Percentiles rank a stretch among this genome's conserved stretches.
Evolutionary conservation across 805 yeast genomes (phyloP).

Genomic region (Teunomyces panamensis): DNA sequence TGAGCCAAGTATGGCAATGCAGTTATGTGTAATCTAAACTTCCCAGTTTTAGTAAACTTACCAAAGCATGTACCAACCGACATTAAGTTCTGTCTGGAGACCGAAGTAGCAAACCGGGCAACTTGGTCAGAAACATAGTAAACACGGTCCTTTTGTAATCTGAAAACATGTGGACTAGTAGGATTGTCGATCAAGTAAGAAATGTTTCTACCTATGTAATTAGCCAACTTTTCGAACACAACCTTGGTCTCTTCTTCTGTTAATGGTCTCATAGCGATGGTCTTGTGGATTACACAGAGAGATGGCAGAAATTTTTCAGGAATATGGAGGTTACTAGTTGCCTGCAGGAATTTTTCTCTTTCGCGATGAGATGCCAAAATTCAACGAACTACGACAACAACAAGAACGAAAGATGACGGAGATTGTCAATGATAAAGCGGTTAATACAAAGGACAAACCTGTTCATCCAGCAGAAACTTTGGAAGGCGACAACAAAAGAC

Average conservation of each 20-base stretch:
- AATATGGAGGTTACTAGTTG: neutral
- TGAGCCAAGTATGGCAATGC: constrained; percentile 77
- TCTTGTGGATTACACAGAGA: neutral
- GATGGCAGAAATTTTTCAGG: constrained; percentile 6
- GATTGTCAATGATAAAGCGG: neutral
- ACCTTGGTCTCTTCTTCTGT: constrained; percentile 97
- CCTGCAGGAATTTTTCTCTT: neutral
- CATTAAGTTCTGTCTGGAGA: constrained; percentile 86
- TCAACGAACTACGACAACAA: neutral
- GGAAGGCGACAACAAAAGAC: constrained; percentile 18
- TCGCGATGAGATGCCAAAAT: constrained; percentile 4
- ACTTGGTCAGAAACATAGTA: constrained; percentile 84
- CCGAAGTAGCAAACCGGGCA: constrained; percentile 85
- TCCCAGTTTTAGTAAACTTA: constrained; percentile 95
- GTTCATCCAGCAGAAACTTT: constrained; percentile 15
- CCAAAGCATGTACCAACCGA: constrained; percentile 93
- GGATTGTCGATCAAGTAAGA: constrained; percentile 80
- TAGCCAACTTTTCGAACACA: constrained; percentile 93
- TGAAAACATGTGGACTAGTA: constrained; percentile 88
- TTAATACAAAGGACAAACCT: neutral
- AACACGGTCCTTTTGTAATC: constrained; percentile 94
- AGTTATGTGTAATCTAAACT: constrained; percentile 94
- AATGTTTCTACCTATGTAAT: constrained; percentile 94
- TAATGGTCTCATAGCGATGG: constrained; percentile 72
- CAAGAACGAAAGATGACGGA: neutral